Evolutionary conservation across 139 green algal genomes (phyloP).

Genomic region (Chlamydomonas sp.): DNA sequence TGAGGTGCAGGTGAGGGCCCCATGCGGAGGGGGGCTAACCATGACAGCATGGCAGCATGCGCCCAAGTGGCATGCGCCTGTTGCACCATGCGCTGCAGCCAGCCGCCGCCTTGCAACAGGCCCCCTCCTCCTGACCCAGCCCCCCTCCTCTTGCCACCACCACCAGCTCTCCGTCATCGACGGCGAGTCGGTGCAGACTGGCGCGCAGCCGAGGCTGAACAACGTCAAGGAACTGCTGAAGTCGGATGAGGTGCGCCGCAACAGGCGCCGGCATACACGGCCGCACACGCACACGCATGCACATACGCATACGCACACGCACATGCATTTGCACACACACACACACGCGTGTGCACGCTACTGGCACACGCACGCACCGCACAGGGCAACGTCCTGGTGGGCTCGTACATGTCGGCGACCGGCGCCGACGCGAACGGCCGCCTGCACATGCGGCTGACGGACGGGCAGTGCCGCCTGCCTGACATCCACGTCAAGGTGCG

Average conservation of each 20-base stretch:
- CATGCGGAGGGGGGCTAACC: too few species aligned
- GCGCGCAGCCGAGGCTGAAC: neutral
- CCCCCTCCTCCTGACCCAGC: too few species aligned
- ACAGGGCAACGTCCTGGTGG: constrained; percentile 26
- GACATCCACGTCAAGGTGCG: constrained; percentile 33
- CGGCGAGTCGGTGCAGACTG: constrained; percentile 22
- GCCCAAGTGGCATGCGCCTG: too few species aligned
- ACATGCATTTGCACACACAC: too few species aligned
- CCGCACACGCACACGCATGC: too few species aligned
- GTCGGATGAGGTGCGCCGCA: constrained; percentile 36
- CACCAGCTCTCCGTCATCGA: constrained; percentile 47
- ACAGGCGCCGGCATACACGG: too few species aligned
- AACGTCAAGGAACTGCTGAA: constrained; percentile 36
- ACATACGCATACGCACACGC: too few species aligned
- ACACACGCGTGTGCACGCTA: too few species aligned
- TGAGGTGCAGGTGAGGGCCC: constrained; percentile 41
- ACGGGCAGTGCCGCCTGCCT: constrained; percentile 38
- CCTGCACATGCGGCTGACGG: constrained; percentile 20
- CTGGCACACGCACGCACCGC: constrained; percentile 5
- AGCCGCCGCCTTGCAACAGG: too few species aligned
- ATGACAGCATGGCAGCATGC: too few species aligned
- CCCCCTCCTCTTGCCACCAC: too few species aligned
- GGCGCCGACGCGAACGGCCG: constrained; percentile 3
- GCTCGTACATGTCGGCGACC: neutral
- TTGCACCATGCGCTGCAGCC: too few species aligned